Evolutionary conservation across 129 eudicot species (phyloP).

Genomic region (Flaveria brownii): DNA sequence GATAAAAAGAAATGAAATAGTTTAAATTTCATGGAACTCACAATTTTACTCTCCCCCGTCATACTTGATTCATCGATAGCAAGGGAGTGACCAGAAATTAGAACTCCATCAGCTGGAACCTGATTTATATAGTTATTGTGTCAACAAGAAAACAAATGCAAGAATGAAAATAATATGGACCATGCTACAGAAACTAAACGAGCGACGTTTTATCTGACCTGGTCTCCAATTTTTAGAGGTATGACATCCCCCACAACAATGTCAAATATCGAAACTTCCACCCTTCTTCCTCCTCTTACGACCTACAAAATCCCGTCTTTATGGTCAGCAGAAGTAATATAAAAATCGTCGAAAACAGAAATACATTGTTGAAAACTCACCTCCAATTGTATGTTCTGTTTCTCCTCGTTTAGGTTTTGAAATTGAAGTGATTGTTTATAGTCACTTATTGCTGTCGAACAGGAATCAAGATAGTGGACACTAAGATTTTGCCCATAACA

Average conservation of each 20-base stretch:
- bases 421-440: conserved; percentile 91
- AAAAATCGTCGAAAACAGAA: not conserved
- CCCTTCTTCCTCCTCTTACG: conserved; percentile 51
- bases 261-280: conserved; percentile 53
- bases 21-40: conserved; percentile 30
- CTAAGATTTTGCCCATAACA: not conserved
- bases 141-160: conserved; percentile 18
- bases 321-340: conserved; percentile 13
- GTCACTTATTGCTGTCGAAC: conserved; percentile 78
- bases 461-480: not conserved
- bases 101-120: conserved; percentile 95
- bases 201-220: conserved; percentile 45
- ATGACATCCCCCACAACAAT: conserved; percentile 69
- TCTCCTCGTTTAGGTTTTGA: conserved; percentile 55
- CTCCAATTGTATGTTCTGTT: conserved; percentile 67
- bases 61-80: conserved; percentile 93
- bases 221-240: conserved; percentile 90
- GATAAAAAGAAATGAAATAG: not conserved
- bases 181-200: not conserved
- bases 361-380: conserved; percentile 37
- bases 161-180: conserved; percentile 7
- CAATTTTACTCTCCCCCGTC: conserved; percentile 98
- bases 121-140: conserved; percentile 23
- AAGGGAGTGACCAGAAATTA: conserved; percentile 82
- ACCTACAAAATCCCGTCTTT: conserved; percentile 44